Evolutionary conservation across 768 basidiomycete species (phyloP), one percentile per base, ranked within the genome.

Genomic region (Lactarius hatsudake): DNA sequence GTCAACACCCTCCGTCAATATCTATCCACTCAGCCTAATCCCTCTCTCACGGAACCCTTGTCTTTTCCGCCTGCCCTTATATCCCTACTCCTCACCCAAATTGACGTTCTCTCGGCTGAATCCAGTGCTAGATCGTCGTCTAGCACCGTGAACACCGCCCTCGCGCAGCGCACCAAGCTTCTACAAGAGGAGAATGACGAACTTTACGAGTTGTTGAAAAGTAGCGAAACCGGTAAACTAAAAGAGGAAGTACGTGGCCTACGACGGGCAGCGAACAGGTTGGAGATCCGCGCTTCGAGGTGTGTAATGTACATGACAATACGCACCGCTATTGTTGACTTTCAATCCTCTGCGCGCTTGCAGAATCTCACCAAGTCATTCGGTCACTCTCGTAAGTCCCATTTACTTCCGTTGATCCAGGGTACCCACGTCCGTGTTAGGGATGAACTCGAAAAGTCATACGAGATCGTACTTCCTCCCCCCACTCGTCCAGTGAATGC

Each of bases 131-230:
- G 69, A 38, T 69, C 72, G 26, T 70, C 73, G 3, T 79, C 82
- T 13, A 84, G 81, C 69, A 89, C 88, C 1, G 87, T 90, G 38
- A 78, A 84, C 45, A 81, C 86, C n/a, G 92, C 92, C 0, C 81
- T 94, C 65, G 89, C 85, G 0, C 91, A 93, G 73, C 82, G 90
- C 57, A 83, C 85, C 32, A 85, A 85, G 58, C 76, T 87, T 20
- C 79, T 94, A 12, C 93, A 94, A 74, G 89, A 93, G 64, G 93
- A 94, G 76, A 94, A 94, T 67, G 91, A 94, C 71, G 93, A 94
- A 69, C 76, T 94, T 20, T 94, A 94, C 74, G 84, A 87, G 59
- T 78, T 94, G 12, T 77, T 94, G 63, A 89, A 86, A 75, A 80
- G 80, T 30, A 85, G 88, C 48, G 92, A 94, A 76, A 89, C 90